Base-by-base conservation (phyloP, 2,329 filamentous ascomycete species). In the Fusarium stilboides region DNA sequence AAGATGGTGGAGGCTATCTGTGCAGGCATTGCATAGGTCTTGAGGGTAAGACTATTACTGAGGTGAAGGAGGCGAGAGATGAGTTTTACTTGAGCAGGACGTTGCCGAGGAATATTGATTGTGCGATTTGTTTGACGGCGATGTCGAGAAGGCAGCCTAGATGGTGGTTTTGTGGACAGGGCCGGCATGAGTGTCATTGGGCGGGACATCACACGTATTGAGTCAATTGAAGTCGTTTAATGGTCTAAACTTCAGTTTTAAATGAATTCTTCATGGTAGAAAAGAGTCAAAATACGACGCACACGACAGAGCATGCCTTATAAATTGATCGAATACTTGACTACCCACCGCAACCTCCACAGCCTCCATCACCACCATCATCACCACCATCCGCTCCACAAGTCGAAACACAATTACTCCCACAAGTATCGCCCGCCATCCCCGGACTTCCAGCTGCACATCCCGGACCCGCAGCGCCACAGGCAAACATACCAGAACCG, bases 381-480 rank as follows among this genome's bases (percentile, higher is more conserved):
- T 47, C 67, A 2, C 62, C 66, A 1, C 46, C 62, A 5, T 33
- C 56, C n/a, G 42, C 46, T 14, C 60, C 55, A 8, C 57, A 47
- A 12, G 64, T 70, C 2, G 66, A 65, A 1, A 72, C 72, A n/a
- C 73, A 75, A 3, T 58, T 60, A 46, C 69, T 70, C 9, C 73
- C 73, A 40, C 73, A 75, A 1, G 54, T 64, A 53, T 75, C 73
- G 2, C 64, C 62, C 12, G 72, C 61, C 31, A 52, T 45, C 0
- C 56, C 56, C 9, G 60, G 54, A 39, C 54, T 57, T 2, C 68
- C 73, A 1, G 5, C 65, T 9, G 65, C 62, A 54, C 72, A 73
- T 3, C 70, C 72, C 1, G 43, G 49, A 2, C 47, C 68, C 37
- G 31, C 8, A 10, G 55, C 71, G 42, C 72, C 73, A 28, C 73